Base-by-base conservation (phyloP, 1,284 basidiomycete genomes). In the Tetrapyrgos nigripes region DNA sequence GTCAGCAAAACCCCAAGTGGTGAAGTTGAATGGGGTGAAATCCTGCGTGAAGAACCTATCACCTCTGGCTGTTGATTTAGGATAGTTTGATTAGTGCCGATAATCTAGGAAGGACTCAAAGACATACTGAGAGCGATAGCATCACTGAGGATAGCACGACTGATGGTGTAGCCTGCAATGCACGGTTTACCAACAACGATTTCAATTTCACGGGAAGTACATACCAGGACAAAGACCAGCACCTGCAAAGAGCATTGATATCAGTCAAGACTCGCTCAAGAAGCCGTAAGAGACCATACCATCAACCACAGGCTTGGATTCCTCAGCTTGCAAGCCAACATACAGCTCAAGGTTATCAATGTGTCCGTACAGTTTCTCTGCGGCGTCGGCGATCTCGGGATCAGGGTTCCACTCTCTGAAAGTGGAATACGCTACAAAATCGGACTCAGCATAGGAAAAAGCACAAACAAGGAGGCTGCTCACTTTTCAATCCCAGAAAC, bases 341-440 rank as follows among this genome's bases (percentile, higher is more conserved):
- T 95, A 94, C 9, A 96, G 80, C 72, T 96, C 93, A 56, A 96
- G 82, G 64, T 88, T 82, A 47, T 96, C 83, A 59, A 94, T 89
- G 69, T 90, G 67, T 10, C 86, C 86, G 53, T 93, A 94, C 1
- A 95, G 79, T 67, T 84, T 88, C 71, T 93, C 87, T 0, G 93
- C 94, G 1, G 87, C 84, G 19, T 79, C 73, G 1, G 89, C 87
- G 37, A 96, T 84, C 63, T 88, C 84, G 1, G 84, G 81, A 65
- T 94, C 75, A 0, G 87, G 79, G 71, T 95, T 95, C 94, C 94
- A 96, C 67, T 96, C 93, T 64, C 82, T 70, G 80, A 94, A 93
- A 51, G 66, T 83, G 10, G 78, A 70, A 70, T 86, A 91, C 0
- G 83, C 84, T 86, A 52, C 17, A 53, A 31, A 27, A 37, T 3